Base-by-base conservation (phyloP, 2,329 filamentous ascomycete genomes). In the Aschersonia sp. region DNA sequence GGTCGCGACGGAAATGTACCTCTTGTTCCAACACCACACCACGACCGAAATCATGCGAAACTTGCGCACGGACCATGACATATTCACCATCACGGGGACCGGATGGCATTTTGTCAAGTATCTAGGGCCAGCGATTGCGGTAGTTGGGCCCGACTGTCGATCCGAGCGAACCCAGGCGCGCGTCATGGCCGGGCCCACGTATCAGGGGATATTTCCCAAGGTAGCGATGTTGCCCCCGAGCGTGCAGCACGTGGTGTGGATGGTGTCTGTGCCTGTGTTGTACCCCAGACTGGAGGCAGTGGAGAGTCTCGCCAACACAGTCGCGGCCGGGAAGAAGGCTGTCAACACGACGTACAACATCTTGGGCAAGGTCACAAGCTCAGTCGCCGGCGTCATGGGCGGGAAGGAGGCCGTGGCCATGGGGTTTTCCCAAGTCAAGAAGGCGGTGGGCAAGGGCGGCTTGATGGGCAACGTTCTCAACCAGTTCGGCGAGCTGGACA, bases 51-150 rank as follows among this genome's bases (percentile, higher is more conserved):
- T 97, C 42, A 78, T 98, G 49, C 85, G 89, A 46, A 90, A 94
- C 56, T 83, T 94, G 49, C 85, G 76, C 58, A 85, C 86, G 44
- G 92, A 98, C 59, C 75, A 81, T 44, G 92, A 98, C 57, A 78
- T 98, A 5, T 98, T 98, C 67, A 97, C 90, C 1, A 83, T 98
- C 48, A 97, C 92, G 0, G 90, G 92, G n/a, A 85, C 85, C 22
- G 92, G 92, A 6, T 98, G 92, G 92, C 92, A 98, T 64, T 98
- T 97, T 63, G 79, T 98, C 66, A 98, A 98, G 66, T 96, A 85
- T 57, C 78, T 98, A 5, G 92, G 92, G 0, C 92, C 92, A 1
- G 86, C 86, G 5, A 82, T 98, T 10, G 88, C 87, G 0, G 83
- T 94, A 1, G 83, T 95, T 46, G 92, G 90, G 0, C 83, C 87